These are phyloP conservation scores for Sclerotinia glacialis DNA, from an alignment of 2,329 filamentous ascomycete genomes.

Conservation along the genomic window DNA sequence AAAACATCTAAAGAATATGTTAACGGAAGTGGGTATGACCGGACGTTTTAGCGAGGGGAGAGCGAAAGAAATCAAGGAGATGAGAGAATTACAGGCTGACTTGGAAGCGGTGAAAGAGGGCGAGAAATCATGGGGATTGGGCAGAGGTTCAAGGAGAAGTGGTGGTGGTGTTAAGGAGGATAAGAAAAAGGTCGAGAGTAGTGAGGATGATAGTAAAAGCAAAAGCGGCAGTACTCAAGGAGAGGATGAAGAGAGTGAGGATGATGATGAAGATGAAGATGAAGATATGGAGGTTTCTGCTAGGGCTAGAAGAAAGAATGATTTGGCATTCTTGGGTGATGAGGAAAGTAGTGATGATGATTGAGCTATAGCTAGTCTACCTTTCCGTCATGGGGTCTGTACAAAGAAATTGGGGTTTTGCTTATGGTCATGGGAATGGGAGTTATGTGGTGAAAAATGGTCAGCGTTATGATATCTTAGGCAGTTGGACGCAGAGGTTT, in stretches of 20 bases:
- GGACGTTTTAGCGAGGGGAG: conserved; percentile 84
- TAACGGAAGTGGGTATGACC: conserved; percentile 80
- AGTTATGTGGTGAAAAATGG: not conserved
- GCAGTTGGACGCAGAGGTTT: not conserved
- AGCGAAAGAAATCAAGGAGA: conserved; percentile 82
- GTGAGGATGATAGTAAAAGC: conserved; percentile 36
- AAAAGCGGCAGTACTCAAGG: conserved; percentile 22
- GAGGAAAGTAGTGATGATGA: conserved; percentile 55
- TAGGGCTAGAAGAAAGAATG: conserved; percentile 38
- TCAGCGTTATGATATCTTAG: not conserved
- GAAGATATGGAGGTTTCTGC: conserved; percentile 5
- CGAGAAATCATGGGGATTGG: conserved; percentile 70
- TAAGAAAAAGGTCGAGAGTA: conserved; percentile 25
- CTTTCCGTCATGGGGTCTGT: not conserved
- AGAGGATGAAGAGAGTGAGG: conserved; percentile 35
- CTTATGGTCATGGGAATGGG: not conserved
- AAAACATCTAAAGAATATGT: conserved; percentile 72
- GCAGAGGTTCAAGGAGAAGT: conserved; percentile 40
- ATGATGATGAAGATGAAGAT: too few relatives aligned
- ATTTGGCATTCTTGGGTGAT: conserved; percentile 64
- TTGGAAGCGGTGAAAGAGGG: conserved; percentile 82
- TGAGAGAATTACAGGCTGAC: conserved; percentile 78
- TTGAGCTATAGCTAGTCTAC: not conserved
- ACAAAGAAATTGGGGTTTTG: not conserved
- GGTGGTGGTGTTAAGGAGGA: conserved; percentile 30